These are phyloP conservation scores for Coemansia sp. DNA, from an alignment of 192 early-diverging fungal species.

Conservation along the genomic window DNA sequence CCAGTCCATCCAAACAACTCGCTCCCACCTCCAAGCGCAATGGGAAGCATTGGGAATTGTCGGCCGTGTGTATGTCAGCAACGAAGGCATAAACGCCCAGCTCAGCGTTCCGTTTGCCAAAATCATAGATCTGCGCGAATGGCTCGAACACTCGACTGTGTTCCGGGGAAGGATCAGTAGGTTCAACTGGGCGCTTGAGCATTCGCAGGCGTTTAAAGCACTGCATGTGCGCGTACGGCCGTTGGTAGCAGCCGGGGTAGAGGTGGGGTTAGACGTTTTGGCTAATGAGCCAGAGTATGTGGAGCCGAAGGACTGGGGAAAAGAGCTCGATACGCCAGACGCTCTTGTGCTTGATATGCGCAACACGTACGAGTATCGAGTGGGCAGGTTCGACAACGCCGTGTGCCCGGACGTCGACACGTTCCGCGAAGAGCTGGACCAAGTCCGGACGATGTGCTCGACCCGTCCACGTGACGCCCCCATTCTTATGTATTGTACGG, in stretches of 20 bases:
- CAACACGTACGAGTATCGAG: slow-evolving; percentile 72
- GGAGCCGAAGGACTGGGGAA: slow-evolving; percentile 66
- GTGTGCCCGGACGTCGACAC: slow-evolving; percentile 71
- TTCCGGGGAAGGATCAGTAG: slow-evolving; percentile 32
- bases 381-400: slow-evolving; percentile 71
- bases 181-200: slow-evolving; percentile 68
- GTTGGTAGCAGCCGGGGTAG: slow-evolving; percentile 63
- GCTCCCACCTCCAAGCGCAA: slow-evolving; percentile 33
- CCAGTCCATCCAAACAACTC: neutral
- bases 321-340: slow-evolving; percentile 35
- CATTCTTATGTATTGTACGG: slow-evolving; percentile 83
- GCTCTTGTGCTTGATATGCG: slow-evolving; percentile 74
- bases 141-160: slow-evolving; percentile 46
- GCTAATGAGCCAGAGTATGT: slow-evolving; percentile 66
- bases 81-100: slow-evolving; percentile 82
- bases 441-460: slow-evolving; percentile 61
- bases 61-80: slow-evolving; percentile 72
- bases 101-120: slow-evolving; percentile 63
- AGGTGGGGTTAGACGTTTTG: slow-evolving; percentile 57
- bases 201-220: slow-evolving; percentile 61
- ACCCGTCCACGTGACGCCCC: slow-evolving; percentile 57
- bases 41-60: slow-evolving; percentile 57
- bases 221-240: slow-evolving; percentile 66
- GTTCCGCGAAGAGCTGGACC: slow-evolving; percentile 66
- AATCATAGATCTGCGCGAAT: slow-evolving; percentile 54